Conservation (phyloP, 257 asterid genomes). For the Plantago elongata region DNA sequence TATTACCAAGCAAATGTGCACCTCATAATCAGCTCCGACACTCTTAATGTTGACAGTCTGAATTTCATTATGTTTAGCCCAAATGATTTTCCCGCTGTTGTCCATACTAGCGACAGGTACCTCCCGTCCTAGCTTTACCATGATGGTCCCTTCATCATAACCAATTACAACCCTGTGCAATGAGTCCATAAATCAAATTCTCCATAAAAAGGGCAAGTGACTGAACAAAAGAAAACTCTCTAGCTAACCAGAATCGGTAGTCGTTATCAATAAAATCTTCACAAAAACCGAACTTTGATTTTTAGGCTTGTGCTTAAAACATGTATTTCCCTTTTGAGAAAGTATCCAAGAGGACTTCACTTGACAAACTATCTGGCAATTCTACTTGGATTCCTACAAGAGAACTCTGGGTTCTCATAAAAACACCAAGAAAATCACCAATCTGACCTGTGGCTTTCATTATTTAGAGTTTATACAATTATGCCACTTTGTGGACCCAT, state of each 20-base stretch:
- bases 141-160: slow-evolving; percentile 96
- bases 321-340: no score
- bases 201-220: slow-evolving; percentile 19
- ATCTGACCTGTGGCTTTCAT: no score
- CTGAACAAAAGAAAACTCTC: slow-evolving; percentile 6
- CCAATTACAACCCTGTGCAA: slow-evolving; percentile 85
- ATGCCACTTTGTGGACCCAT: no score
- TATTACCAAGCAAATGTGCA: slow-evolving; percentile 21
- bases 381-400: no score
- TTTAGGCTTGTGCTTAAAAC: no score
- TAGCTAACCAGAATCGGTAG: neutral
- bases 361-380: no score
- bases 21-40: slow-evolving; percentile 94
- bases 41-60: slow-evolving; percentile 97
- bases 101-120: slow-evolving; percentile 98
- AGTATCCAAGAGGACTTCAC: no score
- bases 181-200: slow-evolving; percentile 20
- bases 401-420: no score
- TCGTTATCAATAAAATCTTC: no score
- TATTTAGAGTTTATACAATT: no score
- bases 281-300: no score
- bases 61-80: slow-evolving; percentile 98
- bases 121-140: slow-evolving; percentile 97
- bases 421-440: no score
- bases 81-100: slow-evolving; percentile 88